Evolutionary conservation across 257 asterid genomes (phyloP).

Genomic region (Solanum chmielewskii): DNA sequence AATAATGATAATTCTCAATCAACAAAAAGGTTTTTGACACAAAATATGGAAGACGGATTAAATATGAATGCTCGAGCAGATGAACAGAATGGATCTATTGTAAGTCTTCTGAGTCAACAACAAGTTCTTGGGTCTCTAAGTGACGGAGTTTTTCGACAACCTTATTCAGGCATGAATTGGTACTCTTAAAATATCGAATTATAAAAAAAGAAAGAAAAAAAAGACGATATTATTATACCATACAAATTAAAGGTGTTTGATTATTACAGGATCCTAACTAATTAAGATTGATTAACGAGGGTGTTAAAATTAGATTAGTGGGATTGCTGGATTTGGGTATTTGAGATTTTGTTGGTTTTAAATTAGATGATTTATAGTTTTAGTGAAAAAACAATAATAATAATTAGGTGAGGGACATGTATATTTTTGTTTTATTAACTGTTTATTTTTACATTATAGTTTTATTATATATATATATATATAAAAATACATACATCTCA

Average conservation of each 20-base stretch:
- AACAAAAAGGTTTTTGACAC: conserved; percentile 41
- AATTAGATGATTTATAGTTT: not conserved
- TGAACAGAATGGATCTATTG: conserved; percentile 29
- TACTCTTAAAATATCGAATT: conserved; percentile 18
- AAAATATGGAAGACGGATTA: conserved; percentile 16
- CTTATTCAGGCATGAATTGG: conserved; percentile 48
- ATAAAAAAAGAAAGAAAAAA: accelerated
- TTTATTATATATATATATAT: not conserved
- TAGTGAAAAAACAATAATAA: not conserved
- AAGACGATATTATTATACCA: not conserved
- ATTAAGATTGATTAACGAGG: not conserved
- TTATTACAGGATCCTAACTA: not conserved
- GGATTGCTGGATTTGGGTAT: conserved; percentile 1
- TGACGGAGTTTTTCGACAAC: conserved; percentile 56
- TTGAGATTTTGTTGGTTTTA: not conserved
- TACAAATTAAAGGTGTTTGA: not conserved
- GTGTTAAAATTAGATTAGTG: not conserved
- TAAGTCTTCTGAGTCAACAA: conserved; percentile 41
- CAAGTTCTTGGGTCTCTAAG: conserved; percentile 46
- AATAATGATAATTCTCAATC: conserved; percentile 14
- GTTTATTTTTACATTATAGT: conserved; percentile 15
- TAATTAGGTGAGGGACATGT: conserved; percentile 32
- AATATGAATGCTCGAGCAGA: conserved; percentile 1
- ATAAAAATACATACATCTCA: not conserved
- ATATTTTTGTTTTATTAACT: conserved; percentile 14